Conservation (phyloP, 768 basidiomycete genomes). For the Glaciozyma antarctica region DNA sequence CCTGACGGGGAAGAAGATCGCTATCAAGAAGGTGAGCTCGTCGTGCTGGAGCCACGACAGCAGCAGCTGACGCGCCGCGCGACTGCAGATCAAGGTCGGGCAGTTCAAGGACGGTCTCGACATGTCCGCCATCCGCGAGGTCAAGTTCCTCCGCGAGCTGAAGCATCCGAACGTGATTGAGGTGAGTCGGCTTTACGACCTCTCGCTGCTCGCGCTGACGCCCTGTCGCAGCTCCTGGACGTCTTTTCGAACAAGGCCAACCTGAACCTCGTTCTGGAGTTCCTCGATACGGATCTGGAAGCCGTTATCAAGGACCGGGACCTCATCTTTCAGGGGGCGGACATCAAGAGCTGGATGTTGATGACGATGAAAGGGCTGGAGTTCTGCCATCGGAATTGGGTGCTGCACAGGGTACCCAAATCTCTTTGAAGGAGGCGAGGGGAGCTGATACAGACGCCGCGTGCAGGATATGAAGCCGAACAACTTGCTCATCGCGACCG, state of each 20-base stretch:
- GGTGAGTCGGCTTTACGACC: constrained; percentile 42
- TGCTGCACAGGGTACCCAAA: constrained; percentile 71
- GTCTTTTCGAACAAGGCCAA: constrained; percentile 95
- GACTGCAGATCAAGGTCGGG: constrained; percentile 33
- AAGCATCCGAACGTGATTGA: constrained; percentile 92
- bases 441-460: background rate
- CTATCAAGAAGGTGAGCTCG: constrained; percentile 88
- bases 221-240: constrained; percentile 66
- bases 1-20: constrained; percentile 69
- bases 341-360: constrained; percentile 98
- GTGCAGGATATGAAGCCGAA: constrained; percentile 92
- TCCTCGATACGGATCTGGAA: constrained; percentile 90
- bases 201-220: background rate
- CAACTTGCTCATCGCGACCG: constrained; percentile 83
- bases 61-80: background rate
- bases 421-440: background rate
- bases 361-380: constrained; percentile 98
- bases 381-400: constrained; percentile 89
- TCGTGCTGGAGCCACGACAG: background rate
- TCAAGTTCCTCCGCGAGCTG: constrained; percentile 89
- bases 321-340: constrained; percentile 83
- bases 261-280: constrained; percentile 93
- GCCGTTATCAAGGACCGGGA: constrained; percentile 89
- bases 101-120: constrained; percentile 68
- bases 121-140: constrained; percentile 97